Conservation (phyloP, 1,139 yeast genomes). For the Yamadazyma blattariae region DNA sequence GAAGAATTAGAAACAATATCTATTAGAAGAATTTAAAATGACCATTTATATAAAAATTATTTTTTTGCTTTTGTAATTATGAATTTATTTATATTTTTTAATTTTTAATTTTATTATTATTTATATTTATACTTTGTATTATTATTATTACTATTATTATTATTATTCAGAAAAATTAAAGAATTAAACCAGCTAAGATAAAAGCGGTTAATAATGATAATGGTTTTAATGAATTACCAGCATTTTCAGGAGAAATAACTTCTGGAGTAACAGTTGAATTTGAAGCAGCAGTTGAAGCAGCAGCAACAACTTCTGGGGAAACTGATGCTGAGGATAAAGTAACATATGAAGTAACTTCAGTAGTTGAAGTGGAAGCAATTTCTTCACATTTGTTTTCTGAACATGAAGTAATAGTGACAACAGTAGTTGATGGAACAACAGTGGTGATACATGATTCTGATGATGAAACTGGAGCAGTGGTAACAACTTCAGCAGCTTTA, state of each 20-base stretch:
- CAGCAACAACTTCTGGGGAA: too few species aligned
- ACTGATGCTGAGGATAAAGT: slow-evolving; percentile 5
- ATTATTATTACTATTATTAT: too few species aligned
- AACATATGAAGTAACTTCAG: slow-evolving; percentile 5
- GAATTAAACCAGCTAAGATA: slow-evolving; percentile 4
- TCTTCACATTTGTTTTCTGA: slow-evolving; percentile 26
- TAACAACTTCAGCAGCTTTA: neutral
- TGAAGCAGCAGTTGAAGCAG: slow-evolving; percentile 1
- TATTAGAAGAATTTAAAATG: too few species aligned
- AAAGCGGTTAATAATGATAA: slow-evolving; percentile 5
- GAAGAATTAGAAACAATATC: too few species aligned
- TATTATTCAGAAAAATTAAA: too few species aligned
- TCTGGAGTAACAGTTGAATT: slow-evolving; percentile 2
- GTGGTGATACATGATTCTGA: slow-evolving; percentile 12
- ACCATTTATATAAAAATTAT: too few species aligned
- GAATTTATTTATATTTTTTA: too few species aligned
- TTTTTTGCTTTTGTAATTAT: too few species aligned
- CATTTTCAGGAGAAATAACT: slow-evolving; percentile 2
- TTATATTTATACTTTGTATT: too few species aligned
- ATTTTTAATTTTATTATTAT: too few species aligned
- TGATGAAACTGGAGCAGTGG: slow-evolving; percentile 3
- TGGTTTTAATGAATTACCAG: slow-evolving; percentile 6
- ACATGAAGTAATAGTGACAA: slow-evolving; percentile 45
- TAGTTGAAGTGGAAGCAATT: slow-evolving; percentile 15
- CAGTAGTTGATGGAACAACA: slow-evolving; percentile 13